Evolutionary conservation across 371 early-diverging fungal genomes (phyloP).

Genomic region (Actinomortierella wolfii): DNA sequence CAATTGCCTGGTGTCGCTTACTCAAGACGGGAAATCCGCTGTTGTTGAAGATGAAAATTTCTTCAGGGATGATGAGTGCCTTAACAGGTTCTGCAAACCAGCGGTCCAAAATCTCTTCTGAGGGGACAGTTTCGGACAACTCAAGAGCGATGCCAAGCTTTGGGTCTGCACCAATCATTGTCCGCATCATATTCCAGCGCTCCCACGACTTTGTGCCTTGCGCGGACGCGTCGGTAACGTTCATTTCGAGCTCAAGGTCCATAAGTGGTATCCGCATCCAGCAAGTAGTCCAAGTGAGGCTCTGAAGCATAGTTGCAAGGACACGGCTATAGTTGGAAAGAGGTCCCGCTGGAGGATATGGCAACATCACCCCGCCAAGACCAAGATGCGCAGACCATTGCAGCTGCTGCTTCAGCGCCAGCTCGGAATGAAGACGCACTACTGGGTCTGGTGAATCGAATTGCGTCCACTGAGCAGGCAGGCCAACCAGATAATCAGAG

Average conservation of each 20-base stretch:
- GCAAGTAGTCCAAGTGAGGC: conserved; percentile 48
- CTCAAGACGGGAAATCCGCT: conserved; percentile 89
- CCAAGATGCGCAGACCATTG: conserved; percentile 79
- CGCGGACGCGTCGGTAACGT: conserved; percentile 21
- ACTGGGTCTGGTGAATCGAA: conserved; percentile 58
- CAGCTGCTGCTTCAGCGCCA: conserved; percentile 70
- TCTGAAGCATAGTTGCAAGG: conserved; percentile 51
- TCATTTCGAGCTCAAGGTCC: conserved; percentile 37
- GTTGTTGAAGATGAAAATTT: conserved; percentile 74
- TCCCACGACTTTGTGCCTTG: conserved; percentile 56
- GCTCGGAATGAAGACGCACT: conserved; percentile 64
- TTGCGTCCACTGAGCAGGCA: conserved; percentile 63
- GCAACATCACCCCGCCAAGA: conserved; percentile 62
- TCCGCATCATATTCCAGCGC: conserved; percentile 71
- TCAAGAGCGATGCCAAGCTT: conserved; percentile 70
- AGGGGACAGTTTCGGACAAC: conserved; percentile 61
- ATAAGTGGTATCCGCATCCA: conserved; percentile 48
- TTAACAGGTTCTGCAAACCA: conserved; percentile 93
- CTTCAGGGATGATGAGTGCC: conserved; percentile 71
- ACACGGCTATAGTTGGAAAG: conserved; percentile 64
- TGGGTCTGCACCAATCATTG: conserved; percentile 58
- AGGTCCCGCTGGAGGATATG: conserved; percentile 46
- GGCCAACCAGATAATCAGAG: conserved; percentile 57
- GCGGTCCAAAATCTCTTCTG: conserved; percentile 57
- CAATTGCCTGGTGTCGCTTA: conserved; percentile 74